Percentiles rank a stretch among this genome's conserved stretches.
These are phyloP conservation scores for Coemansia sp. DNA, from an alignment of 192 early-diverging fungal species.

Conservation along the genomic window DNA sequence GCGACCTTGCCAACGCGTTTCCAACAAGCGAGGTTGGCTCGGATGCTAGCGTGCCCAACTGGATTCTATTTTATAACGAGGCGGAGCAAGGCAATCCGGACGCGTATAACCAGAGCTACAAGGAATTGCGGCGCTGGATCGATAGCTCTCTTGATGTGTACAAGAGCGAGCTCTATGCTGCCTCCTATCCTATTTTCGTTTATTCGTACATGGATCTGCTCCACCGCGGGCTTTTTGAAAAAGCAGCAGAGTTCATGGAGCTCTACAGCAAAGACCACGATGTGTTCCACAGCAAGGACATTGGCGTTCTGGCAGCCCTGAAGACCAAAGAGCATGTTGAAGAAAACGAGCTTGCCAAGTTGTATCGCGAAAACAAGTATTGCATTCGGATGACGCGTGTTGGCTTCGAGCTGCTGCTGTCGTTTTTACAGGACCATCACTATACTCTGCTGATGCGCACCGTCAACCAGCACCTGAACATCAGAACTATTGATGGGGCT, in stretches of 20 bases:
- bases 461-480: conserved; percentile 89
- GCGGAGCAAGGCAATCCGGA: conserved; percentile 77
- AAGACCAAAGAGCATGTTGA: conserved; percentile 72
- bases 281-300: conserved; percentile 73
- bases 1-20: conserved; percentile 48
- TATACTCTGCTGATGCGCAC: conserved; percentile 84
- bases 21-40: conserved; percentile 49
- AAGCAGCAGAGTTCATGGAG: conserved; percentile 68
- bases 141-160: conserved; percentile 93
- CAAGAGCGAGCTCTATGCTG: conserved; percentile 83
- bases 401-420: conserved; percentile 84
- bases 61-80: conserved; percentile 67
- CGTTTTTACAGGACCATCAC: conserved; percentile 91
- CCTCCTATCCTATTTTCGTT: conserved; percentile 90
- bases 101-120: conserved; percentile 80
- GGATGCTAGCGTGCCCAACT: conserved; percentile 64
- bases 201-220: conserved; percentile 89
- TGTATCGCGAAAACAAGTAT: conserved; percentile 83
- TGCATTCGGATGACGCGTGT: conserved; percentile 80
- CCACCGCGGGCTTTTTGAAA: conserved; percentile 40
- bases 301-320: conserved; percentile 67
- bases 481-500: conserved; percentile 55
- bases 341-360: conserved; percentile 78
- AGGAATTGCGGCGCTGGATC: conserved; percentile 78
- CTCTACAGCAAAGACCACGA: conserved; percentile 73